Percentiles rank a stretch among this genome's conserved stretches.
These are phyloP conservation scores for Candida frijolesensis DNA, from an alignment of 1,139 yeast species.

Conservation along the genomic window DNA sequence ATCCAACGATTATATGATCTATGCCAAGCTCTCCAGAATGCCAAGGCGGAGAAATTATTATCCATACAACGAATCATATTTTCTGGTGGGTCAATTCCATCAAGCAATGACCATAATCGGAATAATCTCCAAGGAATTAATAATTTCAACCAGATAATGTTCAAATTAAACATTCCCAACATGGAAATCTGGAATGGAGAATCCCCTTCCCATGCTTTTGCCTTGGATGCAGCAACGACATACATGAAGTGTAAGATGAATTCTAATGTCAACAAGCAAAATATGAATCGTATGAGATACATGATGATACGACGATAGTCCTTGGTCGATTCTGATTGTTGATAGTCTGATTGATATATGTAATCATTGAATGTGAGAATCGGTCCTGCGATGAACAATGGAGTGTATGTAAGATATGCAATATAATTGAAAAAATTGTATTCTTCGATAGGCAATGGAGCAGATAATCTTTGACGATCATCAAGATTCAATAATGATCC, in stretches of 20 bases:
- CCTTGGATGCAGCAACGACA: constrained; percentile 88
- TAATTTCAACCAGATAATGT: constrained; percentile 88
- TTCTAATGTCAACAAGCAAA: constrained; percentile 88
- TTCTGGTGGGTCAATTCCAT: constrained; percentile 95
- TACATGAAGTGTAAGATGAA: constrained; percentile 82
- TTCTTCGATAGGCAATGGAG: constrained; percentile 61
- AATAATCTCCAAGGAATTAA: constrained; percentile 96
- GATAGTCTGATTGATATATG: constrained; percentile 64
- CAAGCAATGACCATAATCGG: constrained; percentile 87
- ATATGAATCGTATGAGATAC: constrained; percentile 67
- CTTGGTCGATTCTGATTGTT: constrained; percentile 43
- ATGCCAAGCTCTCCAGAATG: constrained; percentile 99
- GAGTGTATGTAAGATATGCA: constrained; percentile 81
- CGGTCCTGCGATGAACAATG: constrained; percentile 94
- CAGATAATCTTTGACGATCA: constrained; percentile 69
- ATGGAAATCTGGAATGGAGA: constrained; percentile 92
- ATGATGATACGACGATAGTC: constrained; percentile 49
- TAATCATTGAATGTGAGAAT: constrained; percentile 90
- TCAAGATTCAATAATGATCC: constrained; percentile 31
- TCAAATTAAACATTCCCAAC: constrained; percentile 90
- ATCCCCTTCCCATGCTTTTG: constrained; percentile 88
- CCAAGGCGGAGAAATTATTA: constrained; percentile 87
- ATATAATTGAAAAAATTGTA: constrained; percentile 67
- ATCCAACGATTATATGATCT: constrained; percentile 92
- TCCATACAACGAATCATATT: constrained; percentile 97